Conservation (phyloP, 2,329 filamentous ascomycete species). For the Aspergillus vadensis region DNA sequence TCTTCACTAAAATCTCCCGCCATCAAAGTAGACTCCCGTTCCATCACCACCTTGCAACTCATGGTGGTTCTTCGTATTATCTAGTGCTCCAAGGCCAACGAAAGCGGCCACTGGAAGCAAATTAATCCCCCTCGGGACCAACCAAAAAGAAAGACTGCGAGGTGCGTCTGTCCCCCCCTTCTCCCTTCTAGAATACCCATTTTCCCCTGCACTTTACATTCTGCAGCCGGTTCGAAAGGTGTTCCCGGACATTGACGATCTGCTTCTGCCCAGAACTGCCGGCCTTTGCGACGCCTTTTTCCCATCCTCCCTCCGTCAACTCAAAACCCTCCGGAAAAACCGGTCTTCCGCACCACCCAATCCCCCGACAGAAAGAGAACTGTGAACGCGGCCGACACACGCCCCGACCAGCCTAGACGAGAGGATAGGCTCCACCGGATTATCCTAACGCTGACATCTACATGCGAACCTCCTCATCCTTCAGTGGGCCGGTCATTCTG, state of each 20-base stretch:
- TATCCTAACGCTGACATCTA: conserved; percentile 25
- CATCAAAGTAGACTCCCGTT: conserved; percentile 9
- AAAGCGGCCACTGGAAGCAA: neutral
- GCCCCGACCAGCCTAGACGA: neutral
- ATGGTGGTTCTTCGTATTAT: conserved; percentile 19
- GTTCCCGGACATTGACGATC: conserved; percentile 5
- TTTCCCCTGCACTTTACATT: neutral
- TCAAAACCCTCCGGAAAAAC: conserved; percentile 35
- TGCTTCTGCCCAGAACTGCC: conserved; percentile 19
- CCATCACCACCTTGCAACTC: conserved; percentile 7
- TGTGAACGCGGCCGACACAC: conserved; percentile 33
- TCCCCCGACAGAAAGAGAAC: conserved; percentile 30
- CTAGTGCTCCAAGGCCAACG: conserved; percentile 6
- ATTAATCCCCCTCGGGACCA: neutral
- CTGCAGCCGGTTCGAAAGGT: neutral
- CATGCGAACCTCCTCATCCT: conserved; percentile 16
- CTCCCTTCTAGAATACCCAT: neutral
- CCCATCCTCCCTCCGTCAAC: conserved; percentile 10
- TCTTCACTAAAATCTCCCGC: conserved; percentile 7
- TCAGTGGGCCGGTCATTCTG: conserved; percentile 17
- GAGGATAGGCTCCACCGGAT: conserved; percentile 19
- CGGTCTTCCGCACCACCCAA: conserved; percentile 31
- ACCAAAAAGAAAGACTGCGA: conserved; percentile 2
- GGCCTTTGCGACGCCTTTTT: conserved; percentile 11
- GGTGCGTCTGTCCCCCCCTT: conserved; percentile 19